A percentile compares a stretch with the other conserved stretches of the same genome.
Conservation (phyloP, 495 filamentous ascomycete species). For the Terfezia boudieri region DNA sequence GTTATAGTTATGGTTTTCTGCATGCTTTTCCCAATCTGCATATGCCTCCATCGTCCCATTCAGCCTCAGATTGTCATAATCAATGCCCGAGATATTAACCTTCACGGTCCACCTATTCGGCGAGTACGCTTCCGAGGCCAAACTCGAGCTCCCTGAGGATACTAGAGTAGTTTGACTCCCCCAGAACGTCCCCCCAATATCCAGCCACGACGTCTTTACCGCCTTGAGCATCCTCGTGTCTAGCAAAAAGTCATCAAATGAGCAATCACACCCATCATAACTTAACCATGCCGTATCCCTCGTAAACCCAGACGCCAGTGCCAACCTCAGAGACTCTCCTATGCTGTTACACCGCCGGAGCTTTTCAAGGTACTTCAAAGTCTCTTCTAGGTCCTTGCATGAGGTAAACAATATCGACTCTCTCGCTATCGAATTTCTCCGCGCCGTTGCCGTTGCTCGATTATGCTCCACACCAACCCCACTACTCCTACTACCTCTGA, state of each 20-base stretch:
- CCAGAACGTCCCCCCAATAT: constrained; percentile 38
- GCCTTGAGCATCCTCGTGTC: constrained; percentile 32
- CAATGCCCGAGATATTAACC: constrained; percentile 46
- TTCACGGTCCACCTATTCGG: constrained; percentile 52
- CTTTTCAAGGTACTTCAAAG: constrained; percentile 40
- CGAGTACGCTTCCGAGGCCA: constrained; percentile 11
- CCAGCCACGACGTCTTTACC: constrained; percentile 40
- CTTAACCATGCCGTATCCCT: constrained; percentile 28
- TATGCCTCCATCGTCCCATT: constrained; percentile 61
- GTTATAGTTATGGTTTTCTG: constrained; percentile 5
- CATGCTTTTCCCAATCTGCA: constrained; percentile 37
- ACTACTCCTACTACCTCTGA: not conserved
- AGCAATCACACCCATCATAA: constrained; percentile 24
- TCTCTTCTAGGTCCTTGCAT: constrained; percentile 29
- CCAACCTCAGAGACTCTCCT: constrained; percentile 33
- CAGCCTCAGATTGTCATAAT: constrained; percentile 39
- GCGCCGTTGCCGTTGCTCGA: not conserved
- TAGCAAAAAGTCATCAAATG: constrained; percentile 36
- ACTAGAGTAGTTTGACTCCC: constrained; percentile 34
- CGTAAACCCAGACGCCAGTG: constrained; percentile 24
- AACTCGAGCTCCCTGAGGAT: not conserved
- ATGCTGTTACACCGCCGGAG: constrained; percentile 33
- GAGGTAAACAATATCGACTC: constrained; percentile 19
- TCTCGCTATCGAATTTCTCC: constrained; percentile 24
- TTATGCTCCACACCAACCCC: too few relatives aligned